These are phyloP conservation scores for Agrocybe praecox DNA, from an alignment of 768 basidiomycete genomes.

Conservation along the genomic window DNA sequence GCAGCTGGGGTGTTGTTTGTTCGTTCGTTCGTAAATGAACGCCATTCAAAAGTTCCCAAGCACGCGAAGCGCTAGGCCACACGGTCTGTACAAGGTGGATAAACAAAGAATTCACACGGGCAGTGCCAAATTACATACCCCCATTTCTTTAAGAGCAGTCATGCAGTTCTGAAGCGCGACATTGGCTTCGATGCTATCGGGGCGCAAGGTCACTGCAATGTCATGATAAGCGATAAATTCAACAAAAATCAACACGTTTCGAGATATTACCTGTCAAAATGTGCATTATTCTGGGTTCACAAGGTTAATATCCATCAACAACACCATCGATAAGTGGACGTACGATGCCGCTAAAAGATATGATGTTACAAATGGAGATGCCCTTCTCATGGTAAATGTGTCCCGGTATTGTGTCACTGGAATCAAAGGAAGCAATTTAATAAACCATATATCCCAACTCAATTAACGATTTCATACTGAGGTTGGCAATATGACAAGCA, in stretches of 20 bases:
- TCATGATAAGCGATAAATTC: slow-evolving; percentile 13
- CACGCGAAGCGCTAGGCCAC: slow-evolving; percentile 73
- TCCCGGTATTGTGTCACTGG: slow-evolving; percentile 65
- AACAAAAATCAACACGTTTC: neutral
- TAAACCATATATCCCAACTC: neutral
- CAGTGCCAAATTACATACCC: slow-evolving; percentile 40
- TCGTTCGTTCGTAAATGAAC: slow-evolving; percentile 53
- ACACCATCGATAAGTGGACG: slow-evolving; percentile 25
- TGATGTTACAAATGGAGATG: slow-evolving; percentile 68
- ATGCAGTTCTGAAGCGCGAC: slow-evolving; percentile 68
- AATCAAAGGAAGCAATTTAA: neutral
- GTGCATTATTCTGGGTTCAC: slow-evolving; percentile 71
- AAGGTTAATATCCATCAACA: slow-evolving; percentile 14
- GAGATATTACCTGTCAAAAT: slow-evolving; percentile 62
- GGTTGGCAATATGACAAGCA: slow-evolving; percentile 68
- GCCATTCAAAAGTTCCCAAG: slow-evolving; percentile 68
- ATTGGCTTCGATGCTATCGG: slow-evolving; percentile 69
- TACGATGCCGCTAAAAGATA: slow-evolving; percentile 76
- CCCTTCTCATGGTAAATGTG: slow-evolving; percentile 58
- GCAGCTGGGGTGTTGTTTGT: slow-evolving; percentile 22
- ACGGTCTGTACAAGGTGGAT: slow-evolving; percentile 44
- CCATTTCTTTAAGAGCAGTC: slow-evolving; percentile 65
- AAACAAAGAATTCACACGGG: slow-evolving; percentile 5
- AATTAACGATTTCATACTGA: slow-evolving; percentile 42
- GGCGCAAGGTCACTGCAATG: slow-evolving; percentile 65